Evolutionary conservation across 768 basidiomycete genomes (phyloP).

Genomic region (Lentinula detonsa): DNA sequence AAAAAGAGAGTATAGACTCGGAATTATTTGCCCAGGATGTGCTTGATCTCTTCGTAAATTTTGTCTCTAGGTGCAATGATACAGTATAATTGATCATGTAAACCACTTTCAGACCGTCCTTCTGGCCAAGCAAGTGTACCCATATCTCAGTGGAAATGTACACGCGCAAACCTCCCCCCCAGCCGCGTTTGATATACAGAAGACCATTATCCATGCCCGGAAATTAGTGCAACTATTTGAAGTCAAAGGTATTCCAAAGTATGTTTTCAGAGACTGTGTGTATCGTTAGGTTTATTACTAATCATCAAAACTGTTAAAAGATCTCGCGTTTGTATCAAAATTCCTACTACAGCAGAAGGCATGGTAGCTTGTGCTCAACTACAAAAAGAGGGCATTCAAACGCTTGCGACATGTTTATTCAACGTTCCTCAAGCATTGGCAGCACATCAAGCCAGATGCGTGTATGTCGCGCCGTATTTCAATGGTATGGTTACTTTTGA

Average conservation of each 20-base stretch:
- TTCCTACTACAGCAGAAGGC: slow-evolving; percentile 48
- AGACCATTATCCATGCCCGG: slow-evolving; percentile 36
- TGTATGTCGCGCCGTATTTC: slow-evolving; percentile 51
- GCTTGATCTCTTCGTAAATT: slow-evolving; percentile 31
- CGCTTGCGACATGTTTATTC: slow-evolving; percentile 51
- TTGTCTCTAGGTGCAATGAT: background rate
- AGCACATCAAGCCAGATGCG: slow-evolving; percentile 45
- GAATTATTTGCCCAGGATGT: slow-evolving; percentile 25
- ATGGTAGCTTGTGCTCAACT: slow-evolving; percentile 43
- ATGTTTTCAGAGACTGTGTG: background rate
- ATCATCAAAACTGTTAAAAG: slow-evolving; percentile 15
- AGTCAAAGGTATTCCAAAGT: slow-evolving; percentile 36
- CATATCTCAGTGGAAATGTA: slow-evolving; percentile 35
- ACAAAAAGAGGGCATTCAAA: slow-evolving; percentile 39
- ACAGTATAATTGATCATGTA: background rate
- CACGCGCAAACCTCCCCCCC: slow-evolving; percentile 39
- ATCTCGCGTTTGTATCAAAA: slow-evolving; percentile 52
- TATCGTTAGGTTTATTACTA: background rate
- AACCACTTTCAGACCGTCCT: slow-evolving; percentile 30
- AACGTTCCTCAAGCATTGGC: slow-evolving; percentile 50
- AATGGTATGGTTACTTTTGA: slow-evolving; percentile 30
- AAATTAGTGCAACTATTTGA: slow-evolving; percentile 35
- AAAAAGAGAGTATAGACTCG: slow-evolving; percentile 11
- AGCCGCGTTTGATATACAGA: slow-evolving; percentile 32
- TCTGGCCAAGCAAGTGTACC: slow-evolving; percentile 36